Evolutionary conservation across 768 basidiomycete species (phyloP), one percentile per base, ranked within the genome.

Genomic region (Mycena floridula): DNA sequence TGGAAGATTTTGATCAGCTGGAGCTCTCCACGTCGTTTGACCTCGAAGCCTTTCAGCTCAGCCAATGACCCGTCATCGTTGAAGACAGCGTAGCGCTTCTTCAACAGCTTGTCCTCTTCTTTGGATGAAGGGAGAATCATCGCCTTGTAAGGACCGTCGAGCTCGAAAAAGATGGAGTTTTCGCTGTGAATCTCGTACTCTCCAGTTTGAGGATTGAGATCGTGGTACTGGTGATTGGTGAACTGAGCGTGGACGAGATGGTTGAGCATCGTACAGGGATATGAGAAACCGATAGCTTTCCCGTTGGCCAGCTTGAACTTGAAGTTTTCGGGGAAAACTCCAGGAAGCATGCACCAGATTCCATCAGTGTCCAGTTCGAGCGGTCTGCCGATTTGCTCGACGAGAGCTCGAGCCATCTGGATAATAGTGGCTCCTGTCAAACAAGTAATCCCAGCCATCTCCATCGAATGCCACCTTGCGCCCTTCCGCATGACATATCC

Each of bases 401-500:
- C 96, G 24, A 98, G 76, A 46, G 93, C 85, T 27, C 96, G 81
- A 12, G 96, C 95, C 91, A 99, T 94, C 61, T 99, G 95, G 54
- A 99, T 98, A 68, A 99, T 98, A 5, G 81, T 89, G 16, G 96
- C 93, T 30, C 96, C 96, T 0, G 96, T 98, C 42, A 98, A 70
- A 66, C 96, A 99, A 9, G 96, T 98, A 50, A 99, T 97, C 6
- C 96, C 96, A 1, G 96, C 96, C 96, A 99, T 99, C 70, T 99
- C 96, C 96, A 99, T 97, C 23, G 95, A 98, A 62, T 97, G 94
- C 96, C 96, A 99, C 24, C 96, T 74, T 15, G 96, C 96, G 42
- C 96, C 96, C 61, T 99, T 98, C 30, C 96, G 82, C 96, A 98
- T 98, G 60, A 99, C 95, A 55, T 99, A 99, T 26, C 96, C 96